Evolutionary conservation across 2,329 filamentous ascomycete genomes (phyloP).

Genomic region (Orbilia brochopaga): DNA sequence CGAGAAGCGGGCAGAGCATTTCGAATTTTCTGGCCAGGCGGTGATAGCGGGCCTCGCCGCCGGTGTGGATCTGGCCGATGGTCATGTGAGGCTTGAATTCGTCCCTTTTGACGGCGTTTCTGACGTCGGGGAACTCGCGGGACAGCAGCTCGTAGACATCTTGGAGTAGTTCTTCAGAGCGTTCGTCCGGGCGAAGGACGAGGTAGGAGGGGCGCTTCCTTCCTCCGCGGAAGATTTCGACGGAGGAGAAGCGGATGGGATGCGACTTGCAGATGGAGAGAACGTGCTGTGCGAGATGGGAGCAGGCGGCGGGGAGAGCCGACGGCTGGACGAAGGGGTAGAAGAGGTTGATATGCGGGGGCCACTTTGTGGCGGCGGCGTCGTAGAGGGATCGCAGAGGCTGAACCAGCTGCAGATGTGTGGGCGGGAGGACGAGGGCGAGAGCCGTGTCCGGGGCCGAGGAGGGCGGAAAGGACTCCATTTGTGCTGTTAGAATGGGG

Average conservation of each 20-base stretch:
- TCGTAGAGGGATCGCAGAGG: conserved; percentile 68
- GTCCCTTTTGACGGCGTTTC: conserved; percentile 32
- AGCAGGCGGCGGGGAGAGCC: conserved; percentile 60
- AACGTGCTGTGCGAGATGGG: conserved; percentile 58
- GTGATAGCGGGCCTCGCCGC: conserved; percentile 52
- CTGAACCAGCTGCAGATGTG: conserved; percentile 57
- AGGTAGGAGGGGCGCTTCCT: conserved; percentile 37
- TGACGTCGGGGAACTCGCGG: conserved; percentile 32
- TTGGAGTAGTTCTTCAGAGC: conserved; percentile 42
- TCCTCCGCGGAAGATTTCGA: conserved; percentile 33
- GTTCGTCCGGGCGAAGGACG: conserved; percentile 47
- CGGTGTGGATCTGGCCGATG: conserved; percentile 66
- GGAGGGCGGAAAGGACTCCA: conserved; percentile 22
- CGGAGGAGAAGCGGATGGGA: conserved; percentile 33
- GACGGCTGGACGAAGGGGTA: conserved; percentile 69
- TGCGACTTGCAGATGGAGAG: conserved; percentile 37
- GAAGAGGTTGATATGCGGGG: conserved; percentile 70
- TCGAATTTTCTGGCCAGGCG: conserved; percentile 22
- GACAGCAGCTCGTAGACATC: conserved; percentile 41
- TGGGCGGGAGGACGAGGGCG: conserved; percentile 57
- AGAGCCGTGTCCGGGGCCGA: conserved; percentile 29
- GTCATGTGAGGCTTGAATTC: conserved; percentile 65
- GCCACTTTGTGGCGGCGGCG: conserved; percentile 68
- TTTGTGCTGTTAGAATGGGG: conserved; percentile 5
- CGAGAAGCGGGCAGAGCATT: conserved; percentile 40